These are phyloP conservation scores for Schoenoplectus triqueter DNA, from an alignment of 202 grass and related monocot species.

Conservation along the genomic window DNA sequence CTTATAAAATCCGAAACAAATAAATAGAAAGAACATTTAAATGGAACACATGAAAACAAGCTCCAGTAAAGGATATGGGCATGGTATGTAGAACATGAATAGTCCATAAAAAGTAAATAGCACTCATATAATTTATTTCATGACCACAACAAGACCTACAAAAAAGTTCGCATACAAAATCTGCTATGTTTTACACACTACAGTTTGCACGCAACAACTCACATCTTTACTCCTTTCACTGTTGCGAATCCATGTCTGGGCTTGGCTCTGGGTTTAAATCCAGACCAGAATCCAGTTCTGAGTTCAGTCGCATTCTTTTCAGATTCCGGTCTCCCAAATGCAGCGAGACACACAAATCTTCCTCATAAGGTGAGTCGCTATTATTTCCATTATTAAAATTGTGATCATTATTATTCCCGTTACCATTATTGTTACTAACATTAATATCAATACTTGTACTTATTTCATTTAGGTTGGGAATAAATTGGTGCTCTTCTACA, in stretches of 20 bases:
- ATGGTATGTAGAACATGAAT: constrained; percentile 14
- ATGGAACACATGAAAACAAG: constrained; percentile 3
- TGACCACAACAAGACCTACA: constrained; percentile 13
- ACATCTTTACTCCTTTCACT: constrained; percentile 43
- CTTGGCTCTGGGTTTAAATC: constrained; percentile 45
- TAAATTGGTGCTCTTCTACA: constrained; percentile 77
- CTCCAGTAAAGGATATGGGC: not conserved
- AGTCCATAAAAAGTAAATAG: constrained; percentile 25
- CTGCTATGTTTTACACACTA: constrained; percentile 25
- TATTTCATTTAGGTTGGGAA: constrained; percentile 61
- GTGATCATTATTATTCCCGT: constrained; percentile 22
- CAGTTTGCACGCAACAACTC: constrained; percentile 1
- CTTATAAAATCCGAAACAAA: no score
- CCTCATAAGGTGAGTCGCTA: constrained; percentile 47
- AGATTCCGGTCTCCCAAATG: constrained; percentile 63
- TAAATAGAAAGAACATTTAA: no score
- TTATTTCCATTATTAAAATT: constrained; percentile 42
- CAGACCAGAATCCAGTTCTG: constrained; percentile 45
- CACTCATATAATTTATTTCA: constrained; percentile 19
- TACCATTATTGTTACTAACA: constrained; percentile 32
- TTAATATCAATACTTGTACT: constrained; percentile 44
- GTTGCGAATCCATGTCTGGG: constrained; percentile 49
- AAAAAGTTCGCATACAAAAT: constrained; percentile 19
- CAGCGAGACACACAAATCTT: constrained; percentile 56
- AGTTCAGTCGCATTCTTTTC: constrained; percentile 53